A percentile compares a stretch with the other conserved stretches of the same genome.
These are phyloP conservation scores for Komagataella pastoris DNA, from an alignment of 805 yeast genomes.

Conservation along the genomic window DNA sequence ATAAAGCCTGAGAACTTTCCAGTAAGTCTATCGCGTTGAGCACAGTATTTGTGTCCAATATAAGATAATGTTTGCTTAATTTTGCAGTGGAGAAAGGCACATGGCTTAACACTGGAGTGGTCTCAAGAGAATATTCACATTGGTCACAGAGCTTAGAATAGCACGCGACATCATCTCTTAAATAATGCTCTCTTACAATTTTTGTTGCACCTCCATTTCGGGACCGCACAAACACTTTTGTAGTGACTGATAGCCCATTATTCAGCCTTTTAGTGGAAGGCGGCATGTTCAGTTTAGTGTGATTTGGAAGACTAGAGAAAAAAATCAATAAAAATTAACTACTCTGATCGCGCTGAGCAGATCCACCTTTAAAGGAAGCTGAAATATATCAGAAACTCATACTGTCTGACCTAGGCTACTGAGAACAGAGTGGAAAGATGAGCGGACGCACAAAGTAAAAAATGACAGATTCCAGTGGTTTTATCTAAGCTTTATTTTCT, in stretches of 20 bases:
- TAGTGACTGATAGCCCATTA: conserved; percentile 53
- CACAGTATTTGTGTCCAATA: conserved; percentile 81
- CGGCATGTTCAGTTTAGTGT: neutral
- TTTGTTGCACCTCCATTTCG: conserved; percentile 84
- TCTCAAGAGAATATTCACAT: conserved; percentile 65
- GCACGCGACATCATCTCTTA: conserved; percentile 89
- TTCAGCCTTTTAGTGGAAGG: conserved; percentile 27
- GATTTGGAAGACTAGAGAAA: neutral
- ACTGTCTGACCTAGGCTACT: neutral
- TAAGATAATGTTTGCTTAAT: conserved; percentile 65
- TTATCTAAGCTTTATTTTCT: too few species aligned
- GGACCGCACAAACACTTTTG: conserved; percentile 85
- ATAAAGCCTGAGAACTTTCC: conserved; percentile 65
- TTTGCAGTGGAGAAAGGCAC: conserved; percentile 33
- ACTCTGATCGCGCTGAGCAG: neutral
- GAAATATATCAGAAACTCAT: neutral
- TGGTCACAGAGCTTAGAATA: conserved; percentile 53
- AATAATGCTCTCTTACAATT: conserved; percentile 86
- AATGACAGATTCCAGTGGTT: too few species aligned
- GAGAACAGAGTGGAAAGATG: neutral
- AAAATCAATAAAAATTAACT: too few species aligned
- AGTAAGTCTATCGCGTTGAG: conserved; percentile 81
- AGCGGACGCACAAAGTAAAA: neutral
- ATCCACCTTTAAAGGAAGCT: too few species aligned
- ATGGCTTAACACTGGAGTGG: conserved; percentile 51